phyloP scores from a whole-genome alignment of 108 stramenopile genomes.

The Bacterosira constricta region DNA sequence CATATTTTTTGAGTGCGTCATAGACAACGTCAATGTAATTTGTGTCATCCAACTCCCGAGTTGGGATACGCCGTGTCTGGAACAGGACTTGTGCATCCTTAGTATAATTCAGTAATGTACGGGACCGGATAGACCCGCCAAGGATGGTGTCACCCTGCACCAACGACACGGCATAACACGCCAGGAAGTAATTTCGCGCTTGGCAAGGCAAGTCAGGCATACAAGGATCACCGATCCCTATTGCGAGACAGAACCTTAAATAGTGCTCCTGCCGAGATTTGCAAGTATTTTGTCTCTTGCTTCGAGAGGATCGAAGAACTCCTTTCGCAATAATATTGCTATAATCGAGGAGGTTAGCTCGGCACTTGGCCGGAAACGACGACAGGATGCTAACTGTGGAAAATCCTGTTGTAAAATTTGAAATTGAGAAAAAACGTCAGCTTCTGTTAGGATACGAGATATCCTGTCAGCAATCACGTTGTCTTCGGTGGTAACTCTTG shows the following conservation, averaged over 20 bases:
- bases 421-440: background rate
- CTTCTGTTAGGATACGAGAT: background rate
- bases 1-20: conserved; percentile 2
- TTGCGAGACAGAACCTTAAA: background rate
- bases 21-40: background rate
- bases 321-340: conserved; percentile 3
- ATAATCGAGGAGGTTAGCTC: conserved; percentile 10
- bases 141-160: background rate
- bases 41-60: background rate
- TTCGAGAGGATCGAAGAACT: conserved; percentile 4
- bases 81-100: background rate
- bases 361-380: conserved; percentile 8
- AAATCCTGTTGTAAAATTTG: background rate
- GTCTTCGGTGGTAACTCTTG: background rate
- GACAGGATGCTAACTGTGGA: background rate
- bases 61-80: background rate
- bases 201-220: background rate
- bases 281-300: background rate
- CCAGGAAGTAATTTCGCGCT: conserved; percentile 9
- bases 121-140: background rate
- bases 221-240: background rate
- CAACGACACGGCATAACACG: conserved; percentile 7
- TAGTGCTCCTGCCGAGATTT: conserved; percentile 5
- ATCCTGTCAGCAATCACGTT: conserved; percentile 16
- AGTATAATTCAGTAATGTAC: background rate